Base-by-base conservation (phyloP, 2,329 filamentous ascomycete species). In the Trichocomaceae sp. region DNA sequence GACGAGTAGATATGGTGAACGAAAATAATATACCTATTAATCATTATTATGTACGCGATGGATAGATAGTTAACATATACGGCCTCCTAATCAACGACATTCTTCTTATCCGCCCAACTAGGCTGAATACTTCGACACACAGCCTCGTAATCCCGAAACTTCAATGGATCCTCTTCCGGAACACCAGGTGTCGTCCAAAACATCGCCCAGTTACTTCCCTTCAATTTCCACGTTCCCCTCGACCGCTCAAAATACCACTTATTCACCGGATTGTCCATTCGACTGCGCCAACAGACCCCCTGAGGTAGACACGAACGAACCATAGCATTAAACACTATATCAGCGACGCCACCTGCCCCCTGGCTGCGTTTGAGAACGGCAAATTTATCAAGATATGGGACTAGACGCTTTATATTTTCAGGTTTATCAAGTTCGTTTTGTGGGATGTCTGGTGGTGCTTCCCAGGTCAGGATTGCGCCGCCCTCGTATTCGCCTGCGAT, bases 241-340 rank as follows among this genome's bases (percentile, higher is more conserved):
- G 88, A 89, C 47, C 93, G 80, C 72, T 99, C 93, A 72, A 97
- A 96, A 70, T 99, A 99, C 93, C 93, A 99, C 69, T 96, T 96
- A 68, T 99, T 99, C 4, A 99, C 93, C 0, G 91, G 92, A 66
- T 99, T 97, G 67, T 91, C 83, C 65, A 86, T 87, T 50, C 93
- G 79, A 67, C 88, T 95, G 55, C 91, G 80, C 93, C 93, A 99
- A 66, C 91, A 95, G 1, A 97, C 88, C 1, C 93, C 93, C 2
- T 83, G 73, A 0, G 91, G 91, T 62, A 97, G 95, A 63, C 91
- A 96, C 19, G 86, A 84, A 26, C 88, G 82, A 5, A 96, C 89
- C 88, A 99, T 95, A 33, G 90, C 86, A 59, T 95, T 96, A 74
- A 97, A 99, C 7, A 99, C 87, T 39, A 97, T 87, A 66, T 99